Evolutionary conservation across 495 filamentous ascomycete species (phyloP).

Genomic region (Penicillium riverlandense): DNA sequence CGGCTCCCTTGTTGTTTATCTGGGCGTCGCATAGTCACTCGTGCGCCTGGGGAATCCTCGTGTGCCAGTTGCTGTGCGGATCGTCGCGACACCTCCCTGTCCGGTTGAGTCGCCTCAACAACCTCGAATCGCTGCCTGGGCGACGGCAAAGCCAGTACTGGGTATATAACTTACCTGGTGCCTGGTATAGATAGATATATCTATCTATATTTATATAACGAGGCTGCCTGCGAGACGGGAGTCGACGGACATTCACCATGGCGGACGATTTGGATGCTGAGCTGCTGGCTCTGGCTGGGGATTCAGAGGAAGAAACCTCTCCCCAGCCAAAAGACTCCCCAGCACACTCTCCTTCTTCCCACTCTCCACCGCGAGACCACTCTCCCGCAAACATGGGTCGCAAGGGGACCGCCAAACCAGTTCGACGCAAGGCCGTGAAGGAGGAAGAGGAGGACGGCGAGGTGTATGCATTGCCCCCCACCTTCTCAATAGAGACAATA

Average conservation of each 20-base stretch:
- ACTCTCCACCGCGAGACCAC: slow-evolving; percentile 17
- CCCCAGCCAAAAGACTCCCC: slow-evolving; percentile 34
- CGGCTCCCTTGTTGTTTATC: no score
- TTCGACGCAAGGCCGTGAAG: slow-evolving; percentile 35
- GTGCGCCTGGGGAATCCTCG: no score
- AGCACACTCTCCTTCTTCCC: slow-evolving; percentile 28
- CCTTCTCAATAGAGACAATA: not conserved
- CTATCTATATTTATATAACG: no score
- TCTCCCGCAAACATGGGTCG: slow-evolving; percentile 33
- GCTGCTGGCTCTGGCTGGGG: slow-evolving; percentile 78
- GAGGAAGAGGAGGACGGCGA: slow-evolving; percentile 71
- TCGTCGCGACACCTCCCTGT: no score
- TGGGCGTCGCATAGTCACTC: no score
- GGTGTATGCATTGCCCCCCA: slow-evolving; percentile 54
- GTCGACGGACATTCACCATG: slow-evolving; percentile 27
- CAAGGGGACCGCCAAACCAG: slow-evolving; percentile 40
- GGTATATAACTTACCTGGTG: no score
- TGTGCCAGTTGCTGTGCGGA: no score
- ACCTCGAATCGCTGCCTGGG: no score
- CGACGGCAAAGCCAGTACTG: no score
- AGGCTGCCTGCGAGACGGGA: not conserved
- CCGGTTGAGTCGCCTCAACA: no score
- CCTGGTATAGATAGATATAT: no score
- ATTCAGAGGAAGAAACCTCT: slow-evolving; percentile 49
- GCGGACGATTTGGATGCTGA: slow-evolving; percentile 78